Evolutionary conservation across 345 rosid genomes (phyloP).

Genomic region (Microcos paniculata): DNA sequence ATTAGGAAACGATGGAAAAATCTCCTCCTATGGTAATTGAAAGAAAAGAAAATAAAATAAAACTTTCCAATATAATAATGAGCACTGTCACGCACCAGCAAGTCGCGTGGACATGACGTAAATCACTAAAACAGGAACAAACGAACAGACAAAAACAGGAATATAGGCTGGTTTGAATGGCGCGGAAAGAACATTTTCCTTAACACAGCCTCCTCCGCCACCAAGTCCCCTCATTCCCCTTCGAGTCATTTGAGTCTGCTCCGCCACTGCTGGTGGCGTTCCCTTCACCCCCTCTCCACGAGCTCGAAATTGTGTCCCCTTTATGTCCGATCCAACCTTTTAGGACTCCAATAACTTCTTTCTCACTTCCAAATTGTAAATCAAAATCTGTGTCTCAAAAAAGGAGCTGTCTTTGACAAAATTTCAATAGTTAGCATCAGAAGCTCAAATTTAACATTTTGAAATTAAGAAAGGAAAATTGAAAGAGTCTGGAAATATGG

Average conservation of each 20-base stretch:
- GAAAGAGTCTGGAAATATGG: conserved; percentile 41
- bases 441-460: background rate
- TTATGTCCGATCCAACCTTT: background rate
- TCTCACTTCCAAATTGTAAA: background rate
- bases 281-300: background rate
- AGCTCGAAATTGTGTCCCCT: background rate
- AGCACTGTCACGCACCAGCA: background rate
- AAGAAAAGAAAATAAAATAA: background rate
- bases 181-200: background rate
- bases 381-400: background rate
- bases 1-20: background rate
- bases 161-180: background rate
- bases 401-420: background rate
- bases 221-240: background rate
- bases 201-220: background rate
- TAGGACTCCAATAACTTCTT: background rate
- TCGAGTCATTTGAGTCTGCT: background rate
- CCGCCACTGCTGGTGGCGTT: background rate
- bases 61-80: background rate
- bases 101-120: background rate
- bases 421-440: background rate
- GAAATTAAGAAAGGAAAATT: background rate
- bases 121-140: background rate
- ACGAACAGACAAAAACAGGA: background rate
- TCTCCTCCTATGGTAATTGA: background rate